A percentile compares a stretch with the other conserved stretches of the same genome.
phyloP scores from a whole-genome alignment of 257 asterid genomes.

The Solanum rostratum region DNA sequence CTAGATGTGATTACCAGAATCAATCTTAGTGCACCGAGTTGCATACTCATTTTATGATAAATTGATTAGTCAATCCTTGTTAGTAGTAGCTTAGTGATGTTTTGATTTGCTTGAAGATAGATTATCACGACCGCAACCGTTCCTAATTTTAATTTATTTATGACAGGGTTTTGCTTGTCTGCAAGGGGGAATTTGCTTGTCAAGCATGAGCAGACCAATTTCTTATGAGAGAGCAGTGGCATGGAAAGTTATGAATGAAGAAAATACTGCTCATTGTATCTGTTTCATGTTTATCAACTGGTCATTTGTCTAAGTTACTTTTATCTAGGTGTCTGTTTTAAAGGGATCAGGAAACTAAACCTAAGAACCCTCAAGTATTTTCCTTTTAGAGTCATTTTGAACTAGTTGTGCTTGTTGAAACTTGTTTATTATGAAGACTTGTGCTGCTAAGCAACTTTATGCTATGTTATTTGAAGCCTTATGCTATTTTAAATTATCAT shows the following conservation, averaged over 20 bases:
- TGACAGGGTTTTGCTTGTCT: slow-evolving; percentile 70
- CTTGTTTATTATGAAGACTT: background rate
- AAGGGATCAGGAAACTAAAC: background rate
- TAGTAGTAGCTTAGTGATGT: background rate
- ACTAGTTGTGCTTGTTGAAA: background rate
- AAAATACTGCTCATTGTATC: slow-evolving; percentile 54
- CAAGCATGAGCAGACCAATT: slow-evolving; percentile 91
- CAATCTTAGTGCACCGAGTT: background rate
- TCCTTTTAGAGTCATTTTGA: background rate
- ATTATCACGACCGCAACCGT: background rate
- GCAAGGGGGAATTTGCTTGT: slow-evolving; percentile 83
- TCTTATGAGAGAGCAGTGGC: slow-evolving; percentile 90
- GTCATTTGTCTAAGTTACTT: slow-evolving; percentile 53
- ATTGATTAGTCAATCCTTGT: background rate
- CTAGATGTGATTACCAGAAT: background rate
- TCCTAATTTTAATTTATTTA: background rate
- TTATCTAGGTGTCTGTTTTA: background rate
- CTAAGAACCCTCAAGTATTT: background rate
- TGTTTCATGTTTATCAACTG: slow-evolving; percentile 77
- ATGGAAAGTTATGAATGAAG: slow-evolving; percentile 87
- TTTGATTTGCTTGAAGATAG: background rate
- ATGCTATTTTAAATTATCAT: background rate
- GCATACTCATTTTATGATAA: background rate
- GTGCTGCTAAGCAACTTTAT: background rate
- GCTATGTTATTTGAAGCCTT: background rate